Percentiles rank a stretch among this genome's conserved stretches.
Evolutionary conservation across 2,329 filamentous ascomycete genomes (phyloP).

Genomic region (Hypoxylon sp.): DNA sequence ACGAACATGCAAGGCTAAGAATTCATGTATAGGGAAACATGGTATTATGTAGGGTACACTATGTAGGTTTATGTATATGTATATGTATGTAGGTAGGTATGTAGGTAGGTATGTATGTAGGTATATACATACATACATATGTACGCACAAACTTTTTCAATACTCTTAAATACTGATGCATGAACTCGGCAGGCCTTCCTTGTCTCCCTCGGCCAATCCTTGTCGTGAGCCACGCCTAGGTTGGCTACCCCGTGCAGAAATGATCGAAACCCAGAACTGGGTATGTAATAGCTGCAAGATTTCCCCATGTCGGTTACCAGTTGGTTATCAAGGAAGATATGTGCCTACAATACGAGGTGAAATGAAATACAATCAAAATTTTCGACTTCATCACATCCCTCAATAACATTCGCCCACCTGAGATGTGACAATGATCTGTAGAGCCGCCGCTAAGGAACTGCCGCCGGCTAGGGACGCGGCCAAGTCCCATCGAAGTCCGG

Average conservation of each 20-base stretch:
- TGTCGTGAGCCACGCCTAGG: slow-evolving; percentile 26
- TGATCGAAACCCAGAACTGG: slow-evolving; percentile 44
- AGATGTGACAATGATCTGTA: slow-evolving; percentile 45
- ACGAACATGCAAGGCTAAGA: slow-evolving; percentile 44
- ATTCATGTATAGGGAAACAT: slow-evolving; percentile 35
- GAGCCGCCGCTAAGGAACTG: slow-evolving; percentile 48
- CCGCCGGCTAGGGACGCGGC: slow-evolving; percentile 45
- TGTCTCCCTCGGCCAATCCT: slow-evolving; percentile 40
- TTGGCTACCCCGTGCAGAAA: slow-evolving; percentile 41
- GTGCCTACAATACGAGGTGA: slow-evolving; percentile 43
- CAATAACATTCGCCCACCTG: slow-evolving; percentile 42
- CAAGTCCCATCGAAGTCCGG: slow-evolving; percentile 43
- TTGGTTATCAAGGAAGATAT: slow-evolving; percentile 35
- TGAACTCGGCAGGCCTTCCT: slow-evolving; percentile 44
- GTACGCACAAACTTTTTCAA: slow-evolving; percentile 36
- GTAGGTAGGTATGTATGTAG: too few relatives aligned
- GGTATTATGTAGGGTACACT: slow-evolving; percentile 20
- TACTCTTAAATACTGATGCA: slow-evolving; percentile 42
- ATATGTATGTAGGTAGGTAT: too few relatives aligned
- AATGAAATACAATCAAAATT: slow-evolving; percentile 45
- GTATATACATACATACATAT: slow-evolving; percentile 14
- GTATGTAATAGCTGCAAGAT: slow-evolving; percentile 46
- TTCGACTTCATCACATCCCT: slow-evolving; percentile 45
- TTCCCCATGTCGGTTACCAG: slow-evolving; percentile 42
- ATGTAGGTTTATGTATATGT: too few relatives aligned